Evolutionary conservation across 495 filamentous ascomycete genomes (phyloP), one percentile per base, ranked within the genome.

Genomic region (Neurospora sp.): DNA sequence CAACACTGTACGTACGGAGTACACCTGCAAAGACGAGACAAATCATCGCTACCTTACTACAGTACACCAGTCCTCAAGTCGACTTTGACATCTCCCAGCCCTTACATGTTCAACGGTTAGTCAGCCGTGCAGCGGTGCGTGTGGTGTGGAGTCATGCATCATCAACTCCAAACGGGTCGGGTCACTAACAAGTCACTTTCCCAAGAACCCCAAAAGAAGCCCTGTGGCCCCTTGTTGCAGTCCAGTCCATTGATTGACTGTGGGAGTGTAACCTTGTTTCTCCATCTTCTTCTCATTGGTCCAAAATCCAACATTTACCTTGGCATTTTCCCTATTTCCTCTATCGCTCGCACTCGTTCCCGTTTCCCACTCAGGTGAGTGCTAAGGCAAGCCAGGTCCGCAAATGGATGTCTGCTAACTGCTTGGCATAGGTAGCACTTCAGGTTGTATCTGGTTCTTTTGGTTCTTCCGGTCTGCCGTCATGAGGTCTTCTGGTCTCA

Each of bases 381-480:
- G 42, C 0, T 44, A 44, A 44, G 18, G 18, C 46, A 53, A 20
- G n/a, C 44, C 48, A 59, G 44, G 44, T 14, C 22, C 48, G 22
- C 48, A 59, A 11, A 59, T 48, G 48, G 20, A 59, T 59, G 14
- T 61, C 27, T 61, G 53, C 27, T 35, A 61, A 61, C 53, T 61
- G 22, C 53, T 61, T 61, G 53, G 53, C 53, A 61, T 31, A 59
- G 10, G 48, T 59, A 27, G 20, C 20, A 27, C 46, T 22, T 31
- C 27, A 31, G 27, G 27, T 31, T 31, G 27, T 48, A 39, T 69
- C 71, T 35, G 46, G 31, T 44, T 70, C 71, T n/a, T 71, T 46
- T 48, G 70, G 40, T 68, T 74, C 73, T 69, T 38, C 75, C 53
- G 22, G 31, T 70, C 71, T 59, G 22, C 46, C 46, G 46, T 48